Base-by-base conservation (phyloP, 345 rosid genomes). In the Dipteronia sinensis region DNA sequence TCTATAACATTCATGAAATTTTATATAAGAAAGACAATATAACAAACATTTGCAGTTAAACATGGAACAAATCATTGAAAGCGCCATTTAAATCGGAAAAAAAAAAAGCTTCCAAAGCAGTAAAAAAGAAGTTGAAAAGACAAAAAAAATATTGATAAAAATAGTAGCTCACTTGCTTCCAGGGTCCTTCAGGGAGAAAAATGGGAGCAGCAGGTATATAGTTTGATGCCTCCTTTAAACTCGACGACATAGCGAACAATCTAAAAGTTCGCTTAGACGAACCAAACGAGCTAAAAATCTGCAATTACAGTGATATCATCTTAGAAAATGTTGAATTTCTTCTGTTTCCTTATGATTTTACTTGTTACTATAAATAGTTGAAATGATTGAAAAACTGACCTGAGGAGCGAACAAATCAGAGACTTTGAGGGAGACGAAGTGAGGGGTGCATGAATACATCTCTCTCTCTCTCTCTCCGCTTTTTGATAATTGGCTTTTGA, bases 161-260 rank as follows among this genome's bases (percentile, higher is more conserved):
- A 78, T 6, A 51, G 65, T 20, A 25, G 31, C 74, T 29, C 23
- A 87, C 98, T 97, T 91, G 89, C 83, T 89, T 89, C 98, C 98
- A 93, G 12, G 93, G 89, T 1, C 98, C 97, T 58, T 91, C 83
- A 27, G 99, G 93, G 70, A 94, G 88, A 23, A 88, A 79, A 81
- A 94, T 93, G 0, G 98, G 98, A 85, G 99, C 99, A 0, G 95
- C 92, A 7, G 97, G 89, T 65, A 93, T 89, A 72, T 79, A 79
- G 83, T 76, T 82, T 10, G 93, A 81, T 56, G 88, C 86, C 78
- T 88, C 92, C 62, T 79, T 88, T n/a, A 76, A 46, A 51, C 22
- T 82, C 0, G 88, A 75, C 7, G 88, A 77, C 61, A 82, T 63
- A 22, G 84, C 77, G 63, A 53, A 81, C 8, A 87, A 79, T 78